phyloP scores from a whole-genome alignment of 805 yeast species.

The Metschnikowia orientalis region DNA sequence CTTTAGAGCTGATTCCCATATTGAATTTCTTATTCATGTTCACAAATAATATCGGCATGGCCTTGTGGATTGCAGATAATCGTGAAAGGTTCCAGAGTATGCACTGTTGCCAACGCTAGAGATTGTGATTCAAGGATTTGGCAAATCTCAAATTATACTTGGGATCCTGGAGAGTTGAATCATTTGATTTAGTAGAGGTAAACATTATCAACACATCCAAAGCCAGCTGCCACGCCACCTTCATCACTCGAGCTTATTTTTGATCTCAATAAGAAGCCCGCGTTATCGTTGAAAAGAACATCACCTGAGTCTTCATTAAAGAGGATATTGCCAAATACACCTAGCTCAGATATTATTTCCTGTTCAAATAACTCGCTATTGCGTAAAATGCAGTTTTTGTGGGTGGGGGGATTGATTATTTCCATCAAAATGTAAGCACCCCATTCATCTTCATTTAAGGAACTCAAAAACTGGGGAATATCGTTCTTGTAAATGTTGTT shows the following conservation, averaged over 20 bases:
- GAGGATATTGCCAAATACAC: slow-evolving; percentile 79
- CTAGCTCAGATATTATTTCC: slow-evolving; percentile 83
- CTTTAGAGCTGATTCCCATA: slow-evolving; percentile 53
- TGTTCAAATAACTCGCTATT: slow-evolving; percentile 60
- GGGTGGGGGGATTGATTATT: slow-evolving; percentile 72
- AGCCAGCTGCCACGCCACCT: slow-evolving; percentile 99
- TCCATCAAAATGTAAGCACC: slow-evolving; percentile 92
- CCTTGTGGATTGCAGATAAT: slow-evolving; percentile 54
- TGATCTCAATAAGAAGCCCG: slow-evolving; percentile 78
- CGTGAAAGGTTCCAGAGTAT: slow-evolving; percentile 15
- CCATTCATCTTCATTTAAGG: slow-evolving; percentile 70
- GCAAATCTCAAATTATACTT: too few species aligned
- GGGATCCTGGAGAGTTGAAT: too few species aligned
- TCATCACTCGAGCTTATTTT: slow-evolving; percentile 85
- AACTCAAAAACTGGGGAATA: slow-evolving; percentile 67
- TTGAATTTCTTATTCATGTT: slow-evolving; percentile 50
- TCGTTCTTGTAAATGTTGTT: slow-evolving; percentile 85
- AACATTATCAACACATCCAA: slow-evolving; percentile 91
- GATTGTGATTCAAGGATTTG: too few species aligned
- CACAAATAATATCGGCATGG: slow-evolving; percentile 60
- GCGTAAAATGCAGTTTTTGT: slow-evolving; percentile 66
- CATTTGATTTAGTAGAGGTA: slow-evolving; percentile 38
- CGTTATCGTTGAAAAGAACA: slow-evolving; percentile 56
- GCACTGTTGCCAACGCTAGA: not conserved
- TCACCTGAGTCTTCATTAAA: slow-evolving; percentile 64